Evolutionary conservation across 2,329 filamentous ascomycete genomes (phyloP).

Genomic region (Blastomyces emzantsi): DNA sequence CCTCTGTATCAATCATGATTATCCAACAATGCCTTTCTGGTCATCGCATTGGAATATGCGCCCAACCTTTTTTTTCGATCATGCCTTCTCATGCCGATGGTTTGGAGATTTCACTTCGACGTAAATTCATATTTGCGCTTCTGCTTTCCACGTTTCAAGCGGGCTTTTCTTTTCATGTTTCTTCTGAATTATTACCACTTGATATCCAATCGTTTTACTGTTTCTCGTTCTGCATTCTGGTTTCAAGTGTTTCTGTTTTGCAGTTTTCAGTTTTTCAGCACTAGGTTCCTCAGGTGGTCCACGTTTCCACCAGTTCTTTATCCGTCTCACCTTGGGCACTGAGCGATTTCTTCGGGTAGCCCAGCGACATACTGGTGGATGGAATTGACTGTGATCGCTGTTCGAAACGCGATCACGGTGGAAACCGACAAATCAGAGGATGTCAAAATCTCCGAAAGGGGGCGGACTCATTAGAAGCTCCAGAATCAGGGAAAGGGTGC

Average conservation of each 20-base stretch:
- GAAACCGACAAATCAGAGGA: neutral
- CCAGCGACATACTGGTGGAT: neutral
- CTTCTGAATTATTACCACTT: neutral
- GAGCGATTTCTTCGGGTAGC: neutral
- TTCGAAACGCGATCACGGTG: neutral
- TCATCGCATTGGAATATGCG: neutral
- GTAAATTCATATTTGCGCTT: neutral
- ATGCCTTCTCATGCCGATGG: neutral
- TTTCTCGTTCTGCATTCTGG: neutral
- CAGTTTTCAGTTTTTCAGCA: neutral
- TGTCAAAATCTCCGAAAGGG: neutral
- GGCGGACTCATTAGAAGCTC: neutral
- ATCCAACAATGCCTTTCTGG: neutral
- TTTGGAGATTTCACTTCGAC: neutral
- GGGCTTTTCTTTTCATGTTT: neutral
- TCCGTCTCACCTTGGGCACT: neutral
- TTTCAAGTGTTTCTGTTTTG: neutral
- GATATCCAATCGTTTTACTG: neutral
- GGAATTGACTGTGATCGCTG: neutral
- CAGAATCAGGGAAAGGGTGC: neutral
- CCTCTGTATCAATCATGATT: neutral
- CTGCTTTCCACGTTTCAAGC: neutral
- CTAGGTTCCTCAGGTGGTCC: neutral
- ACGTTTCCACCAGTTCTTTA: neutral
- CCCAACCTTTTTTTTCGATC: neutral